phyloP scores from a whole-genome alignment of 1,284 basidiomycete genomes.

The Takashimella tepidaria region DNA sequence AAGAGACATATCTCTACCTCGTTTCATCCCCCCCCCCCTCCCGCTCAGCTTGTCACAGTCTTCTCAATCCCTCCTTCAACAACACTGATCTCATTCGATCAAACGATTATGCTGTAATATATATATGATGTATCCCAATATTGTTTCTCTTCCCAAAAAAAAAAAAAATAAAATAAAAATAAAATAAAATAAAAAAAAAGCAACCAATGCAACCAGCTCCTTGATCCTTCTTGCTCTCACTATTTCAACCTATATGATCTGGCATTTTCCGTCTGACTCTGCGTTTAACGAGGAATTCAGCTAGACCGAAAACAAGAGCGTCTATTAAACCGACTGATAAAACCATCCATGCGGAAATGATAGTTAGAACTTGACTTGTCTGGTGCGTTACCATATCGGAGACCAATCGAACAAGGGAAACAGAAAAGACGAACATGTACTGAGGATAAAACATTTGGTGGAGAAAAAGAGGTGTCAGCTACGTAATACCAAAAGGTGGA shows the following conservation, averaged over 20 bases:
- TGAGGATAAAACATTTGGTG: slow-evolving; percentile 2
- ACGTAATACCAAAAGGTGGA: background rate
- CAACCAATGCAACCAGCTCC: too few relatives aligned
- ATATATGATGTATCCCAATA: too few relatives aligned
- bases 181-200: too few relatives aligned
- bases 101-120: too few relatives aligned
- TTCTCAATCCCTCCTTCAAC: too few relatives aligned
- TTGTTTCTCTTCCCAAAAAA: too few relatives aligned
- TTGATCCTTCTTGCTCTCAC: too few relatives aligned
- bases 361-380: slow-evolving; percentile 21
- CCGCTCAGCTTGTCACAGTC: too few relatives aligned
- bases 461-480: background rate
- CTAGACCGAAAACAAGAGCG: slow-evolving; percentile 39
- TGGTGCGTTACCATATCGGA: slow-evolving; percentile 35
- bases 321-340: slow-evolving; percentile 40
- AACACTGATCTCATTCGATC: too few relatives aligned
- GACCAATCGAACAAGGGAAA: slow-evolving; percentile 38
- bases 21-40: too few relatives aligned
- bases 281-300: slow-evolving; percentile 36
- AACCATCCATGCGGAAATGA: slow-evolving; percentile 37
- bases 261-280: slow-evolving; percentile 39
- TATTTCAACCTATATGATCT: slow-evolving; percentile 8
- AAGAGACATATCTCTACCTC: too few relatives aligned
- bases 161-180: too few relatives aligned
- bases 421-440: slow-evolving; percentile 41